phyloP scores from a whole-genome alignment of 495 filamentous ascomycete genomes.

The Neurospora pannonica region DNA sequence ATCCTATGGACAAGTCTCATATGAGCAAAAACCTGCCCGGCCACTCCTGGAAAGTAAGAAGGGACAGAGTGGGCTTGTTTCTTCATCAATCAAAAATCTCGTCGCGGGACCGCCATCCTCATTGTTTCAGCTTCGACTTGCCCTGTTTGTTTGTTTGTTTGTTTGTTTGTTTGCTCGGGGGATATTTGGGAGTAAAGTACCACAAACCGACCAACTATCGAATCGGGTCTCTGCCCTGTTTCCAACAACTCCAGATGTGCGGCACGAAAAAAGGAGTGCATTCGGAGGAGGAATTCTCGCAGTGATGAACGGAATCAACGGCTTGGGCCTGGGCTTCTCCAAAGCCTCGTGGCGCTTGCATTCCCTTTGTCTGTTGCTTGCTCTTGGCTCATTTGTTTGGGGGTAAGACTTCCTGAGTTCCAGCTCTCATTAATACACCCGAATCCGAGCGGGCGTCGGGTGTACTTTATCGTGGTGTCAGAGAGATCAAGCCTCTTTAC shows the following conservation, averaged over 20 bases:
- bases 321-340: conserved; percentile 7
- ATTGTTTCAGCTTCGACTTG: background rate
- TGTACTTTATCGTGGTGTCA: background rate
- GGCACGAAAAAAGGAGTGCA: background rate
- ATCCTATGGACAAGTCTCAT: background rate
- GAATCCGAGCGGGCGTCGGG: background rate
- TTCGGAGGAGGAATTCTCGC: background rate
- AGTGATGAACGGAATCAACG: background rate
- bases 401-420: conserved; percentile 29
- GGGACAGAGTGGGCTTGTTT: background rate
- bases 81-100: background rate
- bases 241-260: background rate
- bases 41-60: background rate
- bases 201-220: background rate
- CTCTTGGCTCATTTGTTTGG: conserved; percentile 50
- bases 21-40: background rate
- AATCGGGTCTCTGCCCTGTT: background rate
- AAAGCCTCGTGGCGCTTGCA: conserved; percentile 37
- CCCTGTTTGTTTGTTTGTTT: background rate
- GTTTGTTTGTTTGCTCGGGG: background rate
- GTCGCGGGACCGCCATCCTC: background rate
- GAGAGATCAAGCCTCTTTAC: background rate
- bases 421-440: background rate
- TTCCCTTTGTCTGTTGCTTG: conserved; percentile 41
- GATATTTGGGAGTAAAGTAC: background rate